Percentiles rank a stretch among this genome's conserved stretches.
These are phyloP conservation scores for Exserohilum rostratum DNA, from an alignment of 2,329 filamentous ascomycete genomes.

Conservation along the genomic window DNA sequence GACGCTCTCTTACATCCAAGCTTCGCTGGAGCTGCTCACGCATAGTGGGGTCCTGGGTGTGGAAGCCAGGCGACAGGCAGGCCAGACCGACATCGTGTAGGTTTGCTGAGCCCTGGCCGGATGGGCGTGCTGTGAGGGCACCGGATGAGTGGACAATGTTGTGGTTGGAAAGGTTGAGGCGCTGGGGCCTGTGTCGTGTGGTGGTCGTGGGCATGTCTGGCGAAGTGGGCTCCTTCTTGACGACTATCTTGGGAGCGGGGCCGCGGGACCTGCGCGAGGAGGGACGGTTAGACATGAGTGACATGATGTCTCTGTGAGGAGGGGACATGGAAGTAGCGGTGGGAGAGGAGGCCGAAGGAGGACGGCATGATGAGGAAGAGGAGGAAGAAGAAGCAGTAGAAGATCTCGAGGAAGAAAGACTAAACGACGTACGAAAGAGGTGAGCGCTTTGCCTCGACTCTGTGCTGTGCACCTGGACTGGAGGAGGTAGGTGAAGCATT, in stretches of 20 bases:
- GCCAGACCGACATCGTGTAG: conserved; percentile 94
- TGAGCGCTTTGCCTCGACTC: conserved; percentile 60
- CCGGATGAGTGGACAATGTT: conserved; percentile 52
- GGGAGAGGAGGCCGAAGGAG: conserved; percentile 31
- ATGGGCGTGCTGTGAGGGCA: conserved; percentile 68
- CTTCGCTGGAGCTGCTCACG: conserved; percentile 94
- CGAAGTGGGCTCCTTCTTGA: conserved; percentile 94
- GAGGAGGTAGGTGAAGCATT: conserved; percentile 51
- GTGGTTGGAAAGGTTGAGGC: conserved; percentile 73
- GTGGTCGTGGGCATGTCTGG: conserved; percentile 76
- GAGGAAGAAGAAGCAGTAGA: conserved; percentile 23
- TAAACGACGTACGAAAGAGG: conserved; percentile 57
- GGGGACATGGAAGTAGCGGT: conserved; percentile 36
- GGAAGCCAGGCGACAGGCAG: conserved; percentile 92
- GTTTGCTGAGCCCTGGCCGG: conserved; percentile 71
- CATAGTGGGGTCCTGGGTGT: conserved; percentile 96
- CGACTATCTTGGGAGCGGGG: conserved; percentile 77
- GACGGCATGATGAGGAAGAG: conserved; percentile 24
- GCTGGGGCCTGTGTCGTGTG: conserved; percentile 75
- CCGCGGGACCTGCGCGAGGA: conserved; percentile 58
- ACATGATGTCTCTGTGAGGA: conserved; percentile 29
- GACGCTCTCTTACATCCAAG: conserved; percentile 89
- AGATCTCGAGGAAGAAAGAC: conserved; percentile 31
- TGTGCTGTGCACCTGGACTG: conserved; percentile 44
- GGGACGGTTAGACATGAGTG: conserved; percentile 48